Evolutionary conservation across 768 basidiomycete species (phyloP), one percentile per base, ranked within the genome.

Genomic region (Phylloporus sp.): DNA sequence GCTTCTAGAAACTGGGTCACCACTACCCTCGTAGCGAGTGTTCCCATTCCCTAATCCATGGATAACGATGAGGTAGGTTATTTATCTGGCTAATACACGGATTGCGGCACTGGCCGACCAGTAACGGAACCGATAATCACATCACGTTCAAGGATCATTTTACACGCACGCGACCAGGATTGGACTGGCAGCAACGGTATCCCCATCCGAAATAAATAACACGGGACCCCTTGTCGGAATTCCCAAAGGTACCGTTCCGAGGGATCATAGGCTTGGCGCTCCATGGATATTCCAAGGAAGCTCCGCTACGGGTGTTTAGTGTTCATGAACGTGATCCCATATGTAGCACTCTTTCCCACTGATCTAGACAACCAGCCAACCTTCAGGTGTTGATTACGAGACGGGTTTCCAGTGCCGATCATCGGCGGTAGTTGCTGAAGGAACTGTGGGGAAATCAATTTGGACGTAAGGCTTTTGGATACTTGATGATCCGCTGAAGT

Each of bases 191-290:
- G 44, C 31, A 22, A 43, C 35, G 7, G 15, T 24, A 23, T 12
- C 6, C 28, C 18, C 11, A 4, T n/a, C 22, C 27, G 32, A 13
- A 15, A 32, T 23, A 32, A 23, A 32, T 32, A 23, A 16, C 29
- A 45, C 44, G 31, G 43, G 20, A 5, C 12, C 42, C 31, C 35
- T 41, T 10, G 7, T 26, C 44, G 34, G 23, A n/a, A 34, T 23
- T 5, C 31, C 23, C 31, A 57, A 50, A 47, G 15, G 46, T 27
- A 32, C 46, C 36, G 23, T 48, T 7, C 40, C 48, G 41, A 50
- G 41, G 31, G 20, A 11, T 9, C 34, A 23, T 41, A 29, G 2
- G n/a, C 7, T 27, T 29, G 42, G 51, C 11, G 22, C 28, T 27
- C 51, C 22, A 28, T 13, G 28, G 18, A 18, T 29, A 29, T 39